Evolutionary conservation across 305 asterid genomes (phyloP), one percentile per base, ranked within the genome.

Genomic region (Solanum chacoense): DNA sequence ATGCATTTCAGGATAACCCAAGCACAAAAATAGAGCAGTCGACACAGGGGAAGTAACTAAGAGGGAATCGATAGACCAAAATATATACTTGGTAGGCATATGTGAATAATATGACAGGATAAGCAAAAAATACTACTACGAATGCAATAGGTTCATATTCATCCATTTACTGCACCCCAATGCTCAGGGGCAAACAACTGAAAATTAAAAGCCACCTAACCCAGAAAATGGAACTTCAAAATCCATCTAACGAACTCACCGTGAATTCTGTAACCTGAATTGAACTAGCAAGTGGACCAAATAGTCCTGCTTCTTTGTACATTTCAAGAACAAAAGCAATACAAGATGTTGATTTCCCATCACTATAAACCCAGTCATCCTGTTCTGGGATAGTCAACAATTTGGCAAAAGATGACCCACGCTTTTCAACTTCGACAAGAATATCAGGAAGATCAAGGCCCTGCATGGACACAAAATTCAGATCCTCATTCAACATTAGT

Each of bases 201-300:
- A 24, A 38, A 38, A 26, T 1, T 0, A 79, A 40, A 71, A 38
- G 11, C 13, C 59, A 77, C 34, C 63, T 13, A 13, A 22, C 65
- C 35, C 36, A 1, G 11, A 79, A 79, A 79, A 79, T 38, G 65
- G 85, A 40, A 80, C 16, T 2, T 28, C 10, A 14, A 42, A 90
- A 91, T 45, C 76, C 11, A 87, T 42, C 55, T 75, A n/a, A 89
- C 38, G 77, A 67, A 93, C 98, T 93, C 78, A 97, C 99, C 85
- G 99, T 97, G 90, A 97, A 97, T 95, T 97, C 99, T 28, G 99
- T 97, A 90, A 94, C 98, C 95, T 96, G 95, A 90, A 97, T 94
- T 67, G 96, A 92, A 90, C 89, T 92, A 32, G 96, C 93, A 88
- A 97, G 94, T 80, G 89, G 73, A 80, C 96, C 99, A 87, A 97